Evolutionary conservation across 2,329 filamentous ascomycete genomes (phyloP), one percentile per base, ranked within the genome.

Genomic region (Fusarium paranaense): DNA sequence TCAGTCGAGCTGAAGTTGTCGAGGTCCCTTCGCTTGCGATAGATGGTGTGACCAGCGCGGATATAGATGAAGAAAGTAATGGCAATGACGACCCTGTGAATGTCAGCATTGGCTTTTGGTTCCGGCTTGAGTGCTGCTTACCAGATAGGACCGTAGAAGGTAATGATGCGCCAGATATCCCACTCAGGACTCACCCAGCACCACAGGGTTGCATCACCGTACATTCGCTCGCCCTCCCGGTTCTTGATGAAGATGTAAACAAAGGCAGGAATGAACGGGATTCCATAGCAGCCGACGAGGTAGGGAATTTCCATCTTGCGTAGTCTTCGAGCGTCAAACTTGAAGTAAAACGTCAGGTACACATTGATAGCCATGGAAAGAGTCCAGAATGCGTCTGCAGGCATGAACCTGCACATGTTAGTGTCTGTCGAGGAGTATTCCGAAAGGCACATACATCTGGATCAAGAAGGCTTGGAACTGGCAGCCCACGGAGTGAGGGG

Each of bases 351-450:
- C 0, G 94, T 95, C 16, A 96, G 83, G 80, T 94, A 94, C 61
- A 97, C 94, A 79, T 97, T 97, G 75, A 92, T 87, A 1, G 94
- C 93, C 94, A 97, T 97, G 63, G 92, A 91, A 67, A 95, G 86
- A 1, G 92, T 93, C 93, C 92, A 95, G 54, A 93, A 86, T 1
- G 92, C 90, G 83, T 95, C 93, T 6, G 93, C 92, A 2, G 91
- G 91, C 87, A 94, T 90, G 80, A 95, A 95, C 91, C 92, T 95
- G 78, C 6, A 18, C 14, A 20, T 68, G 79, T 80, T 52, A 77
- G 70, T 40, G 27, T 22, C 20, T 30, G 42, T 16, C 50, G 18
- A 38, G 16, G 60, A 64, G 9, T 56, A 27, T 11, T 6, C 22
- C 4, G 8, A 11, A 57, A 35, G 4, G 9, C 33, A 76, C 91